Evolutionary conservation across 192 early-diverging fungal species (phyloP).

Genomic region (Allomyces macrogynus): DNA sequence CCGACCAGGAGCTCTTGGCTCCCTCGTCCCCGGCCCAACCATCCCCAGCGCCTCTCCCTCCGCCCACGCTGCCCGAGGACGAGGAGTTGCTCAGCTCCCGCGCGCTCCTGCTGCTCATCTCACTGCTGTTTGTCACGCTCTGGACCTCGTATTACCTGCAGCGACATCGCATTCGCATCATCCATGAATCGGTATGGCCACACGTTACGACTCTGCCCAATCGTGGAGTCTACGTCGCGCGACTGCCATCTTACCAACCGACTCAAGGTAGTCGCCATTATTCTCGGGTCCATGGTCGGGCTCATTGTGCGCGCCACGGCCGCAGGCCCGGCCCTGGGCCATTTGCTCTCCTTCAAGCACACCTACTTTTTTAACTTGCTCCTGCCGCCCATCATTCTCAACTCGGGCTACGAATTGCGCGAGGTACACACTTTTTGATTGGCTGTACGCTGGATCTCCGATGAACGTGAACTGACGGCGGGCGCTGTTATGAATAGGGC

Average conservation of each 20-base stretch:
- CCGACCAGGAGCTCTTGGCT: too few relatives aligned
- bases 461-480: background rate
- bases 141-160: constrained; percentile 78
- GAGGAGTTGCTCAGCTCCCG: constrained; percentile 55
- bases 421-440: constrained; percentile 24
- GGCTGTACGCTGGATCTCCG: too few relatives aligned
- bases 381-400: constrained; percentile 90
- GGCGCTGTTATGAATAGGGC: constrained; percentile 24
- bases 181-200: constrained; percentile 88
- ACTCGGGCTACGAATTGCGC: constrained; percentile 90
- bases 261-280: constrained; percentile 11
- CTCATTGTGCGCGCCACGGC: constrained; percentile 35
- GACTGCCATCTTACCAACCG: background rate
- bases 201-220: too few relatives aligned
- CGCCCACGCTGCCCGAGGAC: constrained; percentile 16
- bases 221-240: too few relatives aligned
- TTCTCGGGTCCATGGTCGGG: constrained; percentile 33
- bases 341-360: constrained; percentile 74
- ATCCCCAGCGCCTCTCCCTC: background rate
- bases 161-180: constrained; percentile 59
- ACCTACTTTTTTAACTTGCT: constrained; percentile 89
- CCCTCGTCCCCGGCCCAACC: background rate
- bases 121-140: constrained; percentile 64
- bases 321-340: constrained; percentile 29
- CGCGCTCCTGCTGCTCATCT: constrained; percentile 69